Evolutionary conservation across 1,139 yeast species (phyloP), one percentile per base, ranked within the genome.

Genomic region (Arxiozyma telluris): DNA sequence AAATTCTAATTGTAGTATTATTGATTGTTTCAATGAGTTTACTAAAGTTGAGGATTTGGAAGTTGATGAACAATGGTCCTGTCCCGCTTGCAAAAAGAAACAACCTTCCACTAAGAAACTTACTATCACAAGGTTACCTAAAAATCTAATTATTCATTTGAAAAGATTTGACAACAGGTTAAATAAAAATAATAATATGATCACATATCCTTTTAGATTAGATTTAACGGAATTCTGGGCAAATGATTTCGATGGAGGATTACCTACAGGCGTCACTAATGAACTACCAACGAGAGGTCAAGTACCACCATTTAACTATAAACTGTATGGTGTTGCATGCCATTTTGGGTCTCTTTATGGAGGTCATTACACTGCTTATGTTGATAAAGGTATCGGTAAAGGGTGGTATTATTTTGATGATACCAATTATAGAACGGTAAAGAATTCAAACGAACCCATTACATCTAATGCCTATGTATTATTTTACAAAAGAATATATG

Each of bases 361-460:
- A 2, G 98, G 98, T 0, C 98, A 93, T 70, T 93, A 93, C 68
- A 93, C 98, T 0, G 77, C 96, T 0, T 86, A 82, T 64, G 95
- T 89, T 2, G 74, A 82, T 61, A 87, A 87, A 61, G 79, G 81
- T 25, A 67, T 76, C 6, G 74, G 74, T 50, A 73, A 77, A 51
- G 68, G 70, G 4, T 68, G 72, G 71, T 59, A 59, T 44, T 64
- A 62, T 51, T 69, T 65, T 55, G 72, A 69, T 57, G 72, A 69
- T 54, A 62, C 67, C 6, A 59, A 53, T 50, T 64, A 60, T 53
- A 61, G 70, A 44, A 64, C 60, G 17, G 57, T 64, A 15, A 63
- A 60, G 51, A 64, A 59, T 41, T 57, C 59, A 6, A 61, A 58
- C 20, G 71, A 67, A 47, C 64, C 65, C 39, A 63, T 72, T 17